These are phyloP conservation scores for Acanthamoeba polyphaga DNA, from an alignment of 208 protist genomes.

Conservation along the genomic window DNA sequence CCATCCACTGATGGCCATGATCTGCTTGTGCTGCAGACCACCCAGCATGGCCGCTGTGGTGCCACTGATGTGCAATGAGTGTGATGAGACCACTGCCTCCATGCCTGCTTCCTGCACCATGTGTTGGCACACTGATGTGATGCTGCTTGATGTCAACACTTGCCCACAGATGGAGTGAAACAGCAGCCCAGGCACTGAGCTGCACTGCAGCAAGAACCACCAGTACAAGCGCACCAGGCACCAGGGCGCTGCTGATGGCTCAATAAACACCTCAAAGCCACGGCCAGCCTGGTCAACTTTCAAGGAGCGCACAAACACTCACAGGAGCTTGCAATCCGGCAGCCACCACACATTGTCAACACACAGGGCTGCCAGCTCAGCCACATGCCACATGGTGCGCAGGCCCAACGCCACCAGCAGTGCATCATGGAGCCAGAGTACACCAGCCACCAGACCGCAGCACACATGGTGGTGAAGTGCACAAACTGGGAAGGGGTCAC, in stretches of 20 bases:
- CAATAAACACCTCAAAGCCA: background rate
- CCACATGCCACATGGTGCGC: background rate
- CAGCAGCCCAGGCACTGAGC: background rate
- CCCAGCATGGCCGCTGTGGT: constrained; percentile 3
- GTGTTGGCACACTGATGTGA: background rate
- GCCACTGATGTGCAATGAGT: background rate
- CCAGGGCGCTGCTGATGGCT: background rate
- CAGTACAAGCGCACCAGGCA: background rate
- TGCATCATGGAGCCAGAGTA: background rate
- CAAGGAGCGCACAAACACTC: background rate
- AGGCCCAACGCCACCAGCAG: constrained; percentile 4
- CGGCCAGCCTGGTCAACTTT: constrained; percentile 25
- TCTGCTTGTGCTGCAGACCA: background rate
- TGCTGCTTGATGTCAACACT: background rate
- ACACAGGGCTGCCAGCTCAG: background rate
- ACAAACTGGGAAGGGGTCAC: background rate
- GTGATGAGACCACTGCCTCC: background rate
- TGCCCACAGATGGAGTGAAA: background rate
- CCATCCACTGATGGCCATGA: constrained; percentile 7
- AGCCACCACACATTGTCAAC: background rate
- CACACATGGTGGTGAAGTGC: background rate
- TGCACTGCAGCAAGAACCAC: background rate
- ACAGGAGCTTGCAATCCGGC: background rate
- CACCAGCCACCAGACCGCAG: background rate
- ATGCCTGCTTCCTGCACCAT: background rate